These are phyloP conservation scores for Arabidopsis hybrid DNA, from an alignment of 441 rosid genomes.

Conservation along the genomic window DNA sequence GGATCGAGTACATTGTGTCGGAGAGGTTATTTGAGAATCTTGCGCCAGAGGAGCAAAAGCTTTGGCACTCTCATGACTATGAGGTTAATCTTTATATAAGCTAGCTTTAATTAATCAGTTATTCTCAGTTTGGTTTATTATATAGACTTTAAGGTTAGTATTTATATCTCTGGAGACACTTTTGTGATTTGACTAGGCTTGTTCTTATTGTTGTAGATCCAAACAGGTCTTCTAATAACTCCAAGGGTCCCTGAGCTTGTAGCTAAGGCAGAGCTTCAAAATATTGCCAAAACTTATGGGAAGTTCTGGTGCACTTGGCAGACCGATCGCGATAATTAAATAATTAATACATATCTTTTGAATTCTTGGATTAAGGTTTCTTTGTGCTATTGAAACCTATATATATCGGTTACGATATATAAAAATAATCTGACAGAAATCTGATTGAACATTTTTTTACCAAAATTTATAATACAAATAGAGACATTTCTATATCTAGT, in stretches of 20 bases:
- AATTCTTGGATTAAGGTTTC: neutral
- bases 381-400: neutral
- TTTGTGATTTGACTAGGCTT: neutral
- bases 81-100: conserved; percentile 53
- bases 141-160: neutral
- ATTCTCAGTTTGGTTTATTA: neutral
- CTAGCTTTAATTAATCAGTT: neutral
- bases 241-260: conserved; percentile 73
- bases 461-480: too few species aligned
- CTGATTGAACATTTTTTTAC: neutral
- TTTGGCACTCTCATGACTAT: conserved; percentile 84
- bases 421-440: too few species aligned
- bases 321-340: conserved; percentile 66
- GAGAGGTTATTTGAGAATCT: conserved; percentile 59
- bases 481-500: too few species aligned
- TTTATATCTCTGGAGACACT: neutral
- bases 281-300: conserved; percentile 70
- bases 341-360: conserved; percentile 15
- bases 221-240: conserved; percentile 62
- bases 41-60: conserved; percentile 69
- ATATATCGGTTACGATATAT: too few species aligned
- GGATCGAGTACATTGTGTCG: conserved; percentile 75
- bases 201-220: conserved; percentile 46
- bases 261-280: conserved; percentile 60
- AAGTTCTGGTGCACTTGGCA: conserved; percentile 92